Percentiles rank a stretch among this genome's conserved stretches.
phyloP scores from a whole-genome alignment of 1,284 basidiomycete genomes.

The Omphalotus olearius region DNA sequence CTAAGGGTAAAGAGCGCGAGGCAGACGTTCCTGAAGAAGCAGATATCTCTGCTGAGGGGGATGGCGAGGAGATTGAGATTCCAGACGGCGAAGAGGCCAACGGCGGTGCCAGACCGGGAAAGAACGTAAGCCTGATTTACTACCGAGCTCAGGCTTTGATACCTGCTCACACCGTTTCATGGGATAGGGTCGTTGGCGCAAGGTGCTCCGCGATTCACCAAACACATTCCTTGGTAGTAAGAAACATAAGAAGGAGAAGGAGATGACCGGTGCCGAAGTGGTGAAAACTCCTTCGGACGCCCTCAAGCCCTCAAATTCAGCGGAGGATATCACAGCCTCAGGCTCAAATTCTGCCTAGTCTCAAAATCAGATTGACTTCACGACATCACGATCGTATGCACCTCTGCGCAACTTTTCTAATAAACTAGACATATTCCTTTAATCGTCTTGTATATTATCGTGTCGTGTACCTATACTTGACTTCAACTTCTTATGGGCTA shows the following conservation, averaged over 20 bases:
- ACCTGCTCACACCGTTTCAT: neutral
- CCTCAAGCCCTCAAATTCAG: neutral
- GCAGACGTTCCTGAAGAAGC: constrained; percentile 1
- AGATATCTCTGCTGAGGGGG: constrained; percentile 12
- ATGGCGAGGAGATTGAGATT: constrained; percentile 13
- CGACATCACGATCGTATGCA: too few relatives aligned
- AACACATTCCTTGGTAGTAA: constrained; percentile 5
- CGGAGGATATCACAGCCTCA: too few relatives aligned
- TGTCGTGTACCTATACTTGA: too few relatives aligned
- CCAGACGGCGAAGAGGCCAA: constrained; percentile 14
- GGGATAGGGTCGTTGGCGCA: constrained; percentile 5
- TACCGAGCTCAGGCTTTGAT: neutral
- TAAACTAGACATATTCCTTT: too few relatives aligned
- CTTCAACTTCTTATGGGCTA: too few relatives aligned
- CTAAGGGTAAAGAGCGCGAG: neutral
- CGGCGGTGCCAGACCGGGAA: constrained; percentile 3
- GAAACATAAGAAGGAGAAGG: constrained; percentile 1
- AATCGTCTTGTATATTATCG: too few relatives aligned
- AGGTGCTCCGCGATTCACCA: neutral
- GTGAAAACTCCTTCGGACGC: constrained; percentile 9
- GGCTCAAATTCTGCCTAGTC: too few relatives aligned
- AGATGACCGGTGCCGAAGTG: neutral
- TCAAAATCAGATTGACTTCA: too few relatives aligned
- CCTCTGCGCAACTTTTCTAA: too few relatives aligned
- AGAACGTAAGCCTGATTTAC: constrained; percentile 2